Base-by-base conservation (phyloP, 805 yeast genomes). In the Wickerhamomyces subpelliculosus region DNA sequence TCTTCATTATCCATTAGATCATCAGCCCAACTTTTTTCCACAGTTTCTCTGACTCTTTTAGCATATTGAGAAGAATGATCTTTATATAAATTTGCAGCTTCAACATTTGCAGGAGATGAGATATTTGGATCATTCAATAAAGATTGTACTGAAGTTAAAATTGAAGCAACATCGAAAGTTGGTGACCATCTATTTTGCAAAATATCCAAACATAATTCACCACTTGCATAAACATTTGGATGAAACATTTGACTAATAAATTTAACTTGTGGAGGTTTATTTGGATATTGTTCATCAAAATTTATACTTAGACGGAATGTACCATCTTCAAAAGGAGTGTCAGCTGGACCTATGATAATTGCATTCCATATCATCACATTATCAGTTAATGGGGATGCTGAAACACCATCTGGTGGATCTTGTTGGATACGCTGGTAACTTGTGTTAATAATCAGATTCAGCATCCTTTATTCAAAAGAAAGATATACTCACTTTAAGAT, bases 291-390 rank as follows among this genome's bases (percentile, higher is more conserved):
- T 64, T 93, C 98, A 58, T 88, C 96, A 58, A 93, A 93, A 51
- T 85, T 90, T 49, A 93, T 62, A 38, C 79, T 72, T 43, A 93
- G 68, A 42, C 95, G 73, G 62, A 93, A 93, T 0, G 97, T 93
- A 12, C 98, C 98, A 57, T 93, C 98, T 60, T 93, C 98, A 57
- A 87, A 93, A 4, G 98, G 97, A 0, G 98, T 93, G 47, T 88
- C 97, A 20, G 90, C 80, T 2, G 98, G 98, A 0, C 98, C 98
- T 40, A 93, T 89, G 45, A 93, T 93, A 42, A 93, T 95, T 0
- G 97, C 98, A 61, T 93, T 93, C 89, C 98, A 93, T 27, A 85
- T 75, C 96, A 93, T 88, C 36, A 93, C 97, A 54, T 93, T 93
- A 58, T 93, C 97, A 5, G 97, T 88, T 37, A 90, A 73, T 5